Evolutionary conservation across 1,284 basidiomycete species (phyloP), one percentile per base, ranked within the genome.

Genomic region (Mycena sp.): DNA sequence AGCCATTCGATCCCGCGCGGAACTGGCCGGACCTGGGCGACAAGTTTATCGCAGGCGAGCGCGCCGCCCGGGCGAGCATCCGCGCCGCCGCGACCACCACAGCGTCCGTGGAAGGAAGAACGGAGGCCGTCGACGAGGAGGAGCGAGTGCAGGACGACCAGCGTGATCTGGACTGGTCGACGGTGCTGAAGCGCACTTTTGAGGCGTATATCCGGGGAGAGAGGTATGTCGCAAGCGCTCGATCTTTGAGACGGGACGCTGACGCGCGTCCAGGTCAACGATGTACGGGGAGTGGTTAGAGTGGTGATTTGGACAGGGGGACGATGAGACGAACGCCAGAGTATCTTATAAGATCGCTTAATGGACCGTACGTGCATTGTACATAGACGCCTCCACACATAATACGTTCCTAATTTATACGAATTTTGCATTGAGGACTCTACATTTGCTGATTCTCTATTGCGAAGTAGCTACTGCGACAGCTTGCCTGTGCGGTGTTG

Each of bases 21-120:
- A 95, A 97, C 75, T 98, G 88, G 86, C 96, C 96, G 10, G 96
- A 97, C 74, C 86, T 98, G 21, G 96, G 96, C 1, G 80, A 85
- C 3, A 85, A 85, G 23, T 98, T 98, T 75, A 80, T 81, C 37
- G 86, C 86, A 29, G 91, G 90, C 32, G 94, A 97, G 76, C 81
- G 79, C 67, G 78, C 82, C 51, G 87, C 86, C 16, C 84, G 85
- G 11, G 77, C 77, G 11, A 77, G 75, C 6, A 71, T 70, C 23
- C 70, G 63, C 28, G 64, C 68, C 16, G 65, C 70, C 17, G 70
- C 71, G 11, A 65, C 67, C 53, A 67, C 70, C 61, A 44, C 44
- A 19, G 30, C 48, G 26, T 6, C 51, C 19, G 48, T 23, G 26
- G 58, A 57, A 37, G 45, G 16, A n/a, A 37, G 46, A 14, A 43